phyloP scores from a whole-genome alignment of 345 rosid species.

The Balakata baccata region DNA sequence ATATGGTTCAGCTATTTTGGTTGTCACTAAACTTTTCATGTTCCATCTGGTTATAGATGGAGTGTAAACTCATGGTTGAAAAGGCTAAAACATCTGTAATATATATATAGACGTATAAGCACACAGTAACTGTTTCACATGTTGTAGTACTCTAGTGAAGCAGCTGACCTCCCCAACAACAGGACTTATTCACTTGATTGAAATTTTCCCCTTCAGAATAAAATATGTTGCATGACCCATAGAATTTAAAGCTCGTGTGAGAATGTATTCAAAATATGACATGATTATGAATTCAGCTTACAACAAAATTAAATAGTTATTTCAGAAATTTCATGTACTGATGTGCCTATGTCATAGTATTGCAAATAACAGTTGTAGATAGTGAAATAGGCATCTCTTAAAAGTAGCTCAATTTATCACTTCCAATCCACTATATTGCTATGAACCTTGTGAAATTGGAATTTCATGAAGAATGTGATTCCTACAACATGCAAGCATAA shows the following conservation, averaged over 20 bases:
- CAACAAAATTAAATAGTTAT: no score
- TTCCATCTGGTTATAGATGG: neutral
- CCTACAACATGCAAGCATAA: conserved; percentile 10
- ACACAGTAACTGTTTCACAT: neutral
- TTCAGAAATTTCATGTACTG: no score
- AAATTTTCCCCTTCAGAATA: no score
- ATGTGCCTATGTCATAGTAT: no score
- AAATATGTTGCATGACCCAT: no score
- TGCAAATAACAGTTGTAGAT: no score
- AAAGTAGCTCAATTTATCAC: neutral
- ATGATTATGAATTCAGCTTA: no score
- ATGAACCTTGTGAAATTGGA: conserved; percentile 8
- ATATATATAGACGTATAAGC: no score
- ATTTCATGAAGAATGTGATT: conserved; percentile 16
- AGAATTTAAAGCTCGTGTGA: no score
- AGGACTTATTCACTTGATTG: neutral
- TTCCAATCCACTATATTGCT: neutral
- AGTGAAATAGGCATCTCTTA: no score
- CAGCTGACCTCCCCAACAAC: neutral
- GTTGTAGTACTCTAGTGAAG: neutral
- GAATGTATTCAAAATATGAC: no score
- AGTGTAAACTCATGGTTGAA: neutral
- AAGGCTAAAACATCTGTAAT: neutral
- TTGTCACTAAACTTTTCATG: neutral
- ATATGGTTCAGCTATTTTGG: neutral